Conservation (phyloP, 1,284 basidiomycete genomes). For the Phaffia rhodozyma region DNA sequence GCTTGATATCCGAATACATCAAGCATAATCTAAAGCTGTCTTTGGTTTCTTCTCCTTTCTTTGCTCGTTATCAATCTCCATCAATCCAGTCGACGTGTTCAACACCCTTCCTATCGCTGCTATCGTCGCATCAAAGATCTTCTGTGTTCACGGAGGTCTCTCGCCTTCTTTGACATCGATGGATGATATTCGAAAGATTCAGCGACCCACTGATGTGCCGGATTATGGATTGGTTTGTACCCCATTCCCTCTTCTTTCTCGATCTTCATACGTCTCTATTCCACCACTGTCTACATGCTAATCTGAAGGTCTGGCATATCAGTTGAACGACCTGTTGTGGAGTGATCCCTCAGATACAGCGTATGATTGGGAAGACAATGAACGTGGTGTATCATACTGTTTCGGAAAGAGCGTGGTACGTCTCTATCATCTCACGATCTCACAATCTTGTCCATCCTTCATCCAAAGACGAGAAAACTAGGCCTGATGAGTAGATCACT, state of each 20-base stretch:
- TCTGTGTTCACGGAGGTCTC: slow-evolving; percentile 96
- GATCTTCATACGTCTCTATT: too few relatives aligned
- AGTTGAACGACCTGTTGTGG: slow-evolving; percentile 92
- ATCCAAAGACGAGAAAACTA: background rate
- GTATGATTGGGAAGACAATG: slow-evolving; percentile 98
- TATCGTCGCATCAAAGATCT: slow-evolving; percentile 98
- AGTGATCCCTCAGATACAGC: slow-evolving; percentile 97
- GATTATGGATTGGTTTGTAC: slow-evolving; percentile 66
- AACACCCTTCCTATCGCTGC: slow-evolving; percentile 98
- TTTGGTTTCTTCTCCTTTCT: background rate
- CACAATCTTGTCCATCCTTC: background rate
- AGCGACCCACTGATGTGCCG: slow-evolving; percentile 97
- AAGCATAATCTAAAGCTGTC: background rate
- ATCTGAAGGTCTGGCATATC: background rate
- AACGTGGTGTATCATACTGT: slow-evolving; percentile 98
- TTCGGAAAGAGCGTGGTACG: slow-evolving; percentile 90
- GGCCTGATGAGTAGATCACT: slow-evolving; percentile 45
- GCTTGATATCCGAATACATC: background rate
- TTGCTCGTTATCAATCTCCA: background rate
- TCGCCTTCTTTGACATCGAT: slow-evolving; percentile 95
- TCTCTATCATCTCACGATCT: background rate
- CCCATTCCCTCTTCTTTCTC: background rate
- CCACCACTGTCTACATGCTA: too few relatives aligned
- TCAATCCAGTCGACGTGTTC: slow-evolving; percentile 69
- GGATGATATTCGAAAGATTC: slow-evolving; percentile 98